Conservation (phyloP, 257 asterid genomes). For the Nicotiana noctiflora region DNA sequence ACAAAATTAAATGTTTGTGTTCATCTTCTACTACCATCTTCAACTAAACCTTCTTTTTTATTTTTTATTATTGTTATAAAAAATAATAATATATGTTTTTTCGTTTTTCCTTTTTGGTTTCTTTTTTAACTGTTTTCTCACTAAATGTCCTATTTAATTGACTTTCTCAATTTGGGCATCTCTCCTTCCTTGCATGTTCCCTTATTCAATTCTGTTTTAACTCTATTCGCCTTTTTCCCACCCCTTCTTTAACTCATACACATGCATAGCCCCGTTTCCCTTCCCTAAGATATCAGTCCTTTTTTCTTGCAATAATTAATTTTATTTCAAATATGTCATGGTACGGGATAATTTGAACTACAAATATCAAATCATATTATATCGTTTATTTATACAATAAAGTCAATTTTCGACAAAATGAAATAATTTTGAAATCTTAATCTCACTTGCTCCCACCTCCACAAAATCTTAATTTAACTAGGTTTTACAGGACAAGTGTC, state of each 20-base stretch:
- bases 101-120: not conserved
- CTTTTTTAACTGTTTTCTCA: not conserved
- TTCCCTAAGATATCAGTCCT: not conserved
- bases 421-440: not conserved
- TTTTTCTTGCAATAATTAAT: not conserved
- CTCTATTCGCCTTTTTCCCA: conserved; percentile 7
- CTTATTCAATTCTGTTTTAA: conserved; percentile 2
- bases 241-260: conserved; percentile 8
- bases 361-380: no score
- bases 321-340: no score
- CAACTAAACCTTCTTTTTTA: not conserved
- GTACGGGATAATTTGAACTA: no score
- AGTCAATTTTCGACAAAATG: no score
- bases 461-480: no score
- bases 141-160: conserved; percentile 10
- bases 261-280: conserved; percentile 2
- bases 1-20: conserved; percentile 43
- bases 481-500: no score
- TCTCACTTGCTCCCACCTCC: not conserved
- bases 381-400: no score
- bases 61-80: not conserved
- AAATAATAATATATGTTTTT: not conserved
- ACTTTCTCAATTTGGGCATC: not conserved
- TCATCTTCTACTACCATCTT: not conserved
- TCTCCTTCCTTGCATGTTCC: not conserved